Evolutionary conservation across 306 rosid genomes (phyloP).

Genomic region (Castanopsis chinensis): DNA sequence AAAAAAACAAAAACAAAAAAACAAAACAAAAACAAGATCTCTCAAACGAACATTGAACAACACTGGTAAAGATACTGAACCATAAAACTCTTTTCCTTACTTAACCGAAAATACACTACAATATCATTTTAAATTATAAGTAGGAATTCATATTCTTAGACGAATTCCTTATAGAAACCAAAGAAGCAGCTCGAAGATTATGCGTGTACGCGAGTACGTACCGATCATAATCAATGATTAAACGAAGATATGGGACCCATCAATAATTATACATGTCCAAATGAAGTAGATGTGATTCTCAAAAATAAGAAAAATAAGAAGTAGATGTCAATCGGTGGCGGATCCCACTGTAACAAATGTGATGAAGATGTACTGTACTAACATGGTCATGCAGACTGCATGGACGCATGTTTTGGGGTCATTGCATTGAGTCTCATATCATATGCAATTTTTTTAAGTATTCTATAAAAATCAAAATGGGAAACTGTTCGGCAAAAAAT

Average conservation of each 20-base stretch:
- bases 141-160: too few species aligned
- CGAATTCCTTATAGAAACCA: background rate
- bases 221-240: background rate
- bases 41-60: too few species aligned
- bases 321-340: constrained; percentile 11
- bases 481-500: background rate
- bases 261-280: too few species aligned
- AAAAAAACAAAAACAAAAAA: too few species aligned
- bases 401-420: constrained; percentile 14
- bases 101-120: too few species aligned
- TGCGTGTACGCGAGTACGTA: background rate
- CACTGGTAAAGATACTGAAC: too few species aligned
- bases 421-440: background rate
- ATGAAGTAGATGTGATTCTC: constrained; percentile 6
- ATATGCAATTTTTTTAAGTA: too few species aligned
- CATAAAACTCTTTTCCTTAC: too few species aligned
- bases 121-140: too few species aligned
- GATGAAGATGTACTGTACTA: background rate
- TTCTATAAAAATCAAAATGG: background rate
- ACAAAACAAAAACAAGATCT: too few species aligned
- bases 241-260: background rate
- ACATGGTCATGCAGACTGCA: background rate
- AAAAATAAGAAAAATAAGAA: too few species aligned
- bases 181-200: background rate
- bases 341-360: background rate